Conservation (phyloP, 148 eudicot genomes). For the Amaranthus cruentus region DNA sequence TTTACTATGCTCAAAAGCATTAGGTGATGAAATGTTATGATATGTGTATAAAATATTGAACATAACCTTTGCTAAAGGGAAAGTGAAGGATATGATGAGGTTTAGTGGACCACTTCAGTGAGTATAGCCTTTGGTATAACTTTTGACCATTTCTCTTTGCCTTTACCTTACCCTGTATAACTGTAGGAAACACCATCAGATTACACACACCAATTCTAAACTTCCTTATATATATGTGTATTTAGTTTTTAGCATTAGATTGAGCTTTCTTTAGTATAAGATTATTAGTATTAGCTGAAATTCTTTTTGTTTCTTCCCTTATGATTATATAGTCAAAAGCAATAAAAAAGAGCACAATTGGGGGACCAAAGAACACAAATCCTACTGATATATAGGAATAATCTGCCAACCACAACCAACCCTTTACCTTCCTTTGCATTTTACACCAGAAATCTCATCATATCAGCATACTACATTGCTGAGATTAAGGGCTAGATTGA, state of each 20-base stretch:
- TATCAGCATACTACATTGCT: not conserved
- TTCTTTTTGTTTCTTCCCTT: slow-evolving; percentile 13
- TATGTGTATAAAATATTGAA: not conserved
- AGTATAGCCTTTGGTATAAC: slow-evolving; percentile 6
- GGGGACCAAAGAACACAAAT: slow-evolving; percentile 14
- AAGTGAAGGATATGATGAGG: slow-evolving; percentile 16
- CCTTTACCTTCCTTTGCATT: not conserved
- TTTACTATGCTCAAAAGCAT: too few relatives aligned
- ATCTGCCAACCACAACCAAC: slow-evolving; percentile 13
- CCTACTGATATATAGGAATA: slow-evolving; percentile 6
- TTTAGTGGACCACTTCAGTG: slow-evolving; percentile 13
- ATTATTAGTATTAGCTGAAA: not conserved
- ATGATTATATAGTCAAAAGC: slow-evolving; percentile 20
- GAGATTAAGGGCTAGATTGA: slow-evolving; percentile 2
- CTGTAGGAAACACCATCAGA: not conserved
- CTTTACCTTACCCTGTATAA: not conserved
- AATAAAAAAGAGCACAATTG: not conserved
- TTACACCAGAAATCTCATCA: slow-evolving; percentile 7
- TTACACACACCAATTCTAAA: too few relatives aligned
- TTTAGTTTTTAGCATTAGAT: slow-evolving; percentile 3
- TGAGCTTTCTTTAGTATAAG: not conserved
- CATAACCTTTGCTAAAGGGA: slow-evolving; percentile 20
- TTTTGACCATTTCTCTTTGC: slow-evolving; percentile 18
- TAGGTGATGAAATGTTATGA: too few relatives aligned
- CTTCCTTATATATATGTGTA: not conserved